Conservation (phyloP, 2,329 filamentous ascomycete genomes). For the Ascochyta fabae region DNA sequence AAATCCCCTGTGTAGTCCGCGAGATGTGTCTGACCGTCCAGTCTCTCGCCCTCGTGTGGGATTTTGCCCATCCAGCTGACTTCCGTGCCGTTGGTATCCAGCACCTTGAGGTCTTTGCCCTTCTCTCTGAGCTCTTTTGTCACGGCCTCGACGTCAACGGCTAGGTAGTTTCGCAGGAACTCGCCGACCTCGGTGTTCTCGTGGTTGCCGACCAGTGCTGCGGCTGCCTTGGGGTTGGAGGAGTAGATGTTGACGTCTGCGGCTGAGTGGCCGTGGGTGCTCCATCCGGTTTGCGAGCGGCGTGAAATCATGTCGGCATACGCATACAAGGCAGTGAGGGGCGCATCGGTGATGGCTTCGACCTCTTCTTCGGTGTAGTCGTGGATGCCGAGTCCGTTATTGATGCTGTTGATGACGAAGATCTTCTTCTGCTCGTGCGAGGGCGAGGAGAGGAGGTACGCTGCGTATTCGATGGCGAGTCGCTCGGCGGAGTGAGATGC, state of each 20-base stretch:
- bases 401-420: slow-evolving; percentile 75
- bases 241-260: slow-evolving; percentile 98
- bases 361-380: slow-evolving; percentile 78
- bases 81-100: slow-evolving; percentile 34
- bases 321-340: slow-evolving; percentile 62
- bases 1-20: slow-evolving; percentile 47
- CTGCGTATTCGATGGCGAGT: slow-evolving; percentile 67
- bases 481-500: slow-evolving; percentile 77
- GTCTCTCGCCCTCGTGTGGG: slow-evolving; percentile 49
- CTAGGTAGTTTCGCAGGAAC: slow-evolving; percentile 80
- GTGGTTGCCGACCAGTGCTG: slow-evolving; percentile 78
- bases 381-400: slow-evolving; percentile 74
- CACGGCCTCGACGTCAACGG: slow-evolving; percentile 77
- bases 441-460: slow-evolving; percentile 59
- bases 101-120: slow-evolving; percentile 43
- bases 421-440: slow-evolving; percentile 45
- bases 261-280: slow-evolving; percentile 85
- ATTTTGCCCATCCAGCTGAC: slow-evolving; percentile 53
- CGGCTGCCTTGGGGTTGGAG: slow-evolving; percentile 68
- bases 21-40: slow-evolving; percentile 57
- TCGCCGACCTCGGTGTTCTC: slow-evolving; percentile 93
- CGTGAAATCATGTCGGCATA: slow-evolving; percentile 88
- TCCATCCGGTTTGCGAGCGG: slow-evolving; percentile 90
- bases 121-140: slow-evolving; percentile 76
- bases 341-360: slow-evolving; percentile 65